Conservation (phyloP, 2,329 filamentous ascomycete species). For the Hirsutella thompsonii region DNA sequence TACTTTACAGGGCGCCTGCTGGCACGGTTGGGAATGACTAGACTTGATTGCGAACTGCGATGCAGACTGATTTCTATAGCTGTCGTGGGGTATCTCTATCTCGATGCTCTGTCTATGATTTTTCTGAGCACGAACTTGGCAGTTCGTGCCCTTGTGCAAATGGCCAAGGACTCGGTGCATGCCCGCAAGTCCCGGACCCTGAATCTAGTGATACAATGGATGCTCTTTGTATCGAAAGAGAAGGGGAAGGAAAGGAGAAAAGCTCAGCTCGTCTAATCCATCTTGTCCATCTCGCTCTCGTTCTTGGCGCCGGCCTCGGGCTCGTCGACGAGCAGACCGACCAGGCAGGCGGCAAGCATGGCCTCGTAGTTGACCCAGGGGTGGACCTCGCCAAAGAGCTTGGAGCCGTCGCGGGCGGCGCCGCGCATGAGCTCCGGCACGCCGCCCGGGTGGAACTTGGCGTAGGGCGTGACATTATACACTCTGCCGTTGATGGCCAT, state of each 20-base stretch:
- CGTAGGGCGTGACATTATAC: slow-evolving; percentile 86
- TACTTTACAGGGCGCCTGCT: neutral
- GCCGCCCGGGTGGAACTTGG: slow-evolving; percentile 84
- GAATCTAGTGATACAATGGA: neutral
- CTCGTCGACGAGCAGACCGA: slow-evolving; percentile 52
- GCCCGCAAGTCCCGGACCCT: no score
- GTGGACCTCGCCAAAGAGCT: slow-evolving; percentile 53
- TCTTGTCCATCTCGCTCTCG: slow-evolving; percentile 39
- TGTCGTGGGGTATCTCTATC: neutral
- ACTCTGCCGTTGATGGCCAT: slow-evolving; percentile 79
- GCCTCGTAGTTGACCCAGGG: slow-evolving; percentile 63
- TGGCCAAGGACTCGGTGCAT: no score
- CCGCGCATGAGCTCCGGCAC: slow-evolving; percentile 56
- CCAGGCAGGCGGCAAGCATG: slow-evolving; percentile 50
- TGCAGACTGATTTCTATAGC: neutral
- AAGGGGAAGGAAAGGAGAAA: no score
- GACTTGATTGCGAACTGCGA: neutral
- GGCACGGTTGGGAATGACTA: neutral
- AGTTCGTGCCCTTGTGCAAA: no score
- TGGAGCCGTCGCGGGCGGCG: slow-evolving; percentile 48
- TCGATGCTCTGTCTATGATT: neutral
- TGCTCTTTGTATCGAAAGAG: no score
- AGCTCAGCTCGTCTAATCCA: slow-evolving; percentile 35
- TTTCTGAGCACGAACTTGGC: no score
- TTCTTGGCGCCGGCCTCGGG: slow-evolving; percentile 18